Conservation (phyloP, 2,329 filamentous ascomycete species). For the Ceratocystis destructans region DNA sequence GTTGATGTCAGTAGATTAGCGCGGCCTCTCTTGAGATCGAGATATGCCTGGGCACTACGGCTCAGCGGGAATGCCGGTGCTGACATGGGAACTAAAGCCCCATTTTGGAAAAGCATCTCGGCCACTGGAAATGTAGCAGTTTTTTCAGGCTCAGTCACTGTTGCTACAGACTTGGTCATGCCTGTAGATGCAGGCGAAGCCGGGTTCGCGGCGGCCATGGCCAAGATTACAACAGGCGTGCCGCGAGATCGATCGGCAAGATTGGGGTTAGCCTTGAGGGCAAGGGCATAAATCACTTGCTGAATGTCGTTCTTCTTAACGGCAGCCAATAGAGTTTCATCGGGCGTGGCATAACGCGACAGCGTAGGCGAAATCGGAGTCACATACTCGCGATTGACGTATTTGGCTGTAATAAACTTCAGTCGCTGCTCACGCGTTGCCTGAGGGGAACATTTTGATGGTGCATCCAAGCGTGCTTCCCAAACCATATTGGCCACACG, state of each 20-base stretch:
- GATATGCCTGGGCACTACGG: slow-evolving; percentile 63
- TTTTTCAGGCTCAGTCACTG: slow-evolving; percentile 34
- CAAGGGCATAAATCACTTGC: slow-evolving; percentile 79
- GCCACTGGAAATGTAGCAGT: slow-evolving; percentile 69
- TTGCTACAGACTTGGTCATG: slow-evolving; percentile 26
- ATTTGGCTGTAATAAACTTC: slow-evolving; percentile 92
- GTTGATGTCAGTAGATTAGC: slow-evolving; percentile 32
- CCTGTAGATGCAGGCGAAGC: slow-evolving; percentile 50
- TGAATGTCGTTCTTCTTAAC: slow-evolving; percentile 96
- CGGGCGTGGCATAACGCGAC: slow-evolving; percentile 62
- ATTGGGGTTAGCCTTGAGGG: slow-evolving; percentile 77
- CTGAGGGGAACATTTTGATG: slow-evolving; percentile 57
- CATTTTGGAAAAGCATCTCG: slow-evolving; percentile 85
- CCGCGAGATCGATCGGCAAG: slow-evolving; percentile 70
- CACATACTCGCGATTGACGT: slow-evolving; percentile 71
- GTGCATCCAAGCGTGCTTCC: slow-evolving; percentile 70
- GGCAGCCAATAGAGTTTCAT: slow-evolving; percentile 79
- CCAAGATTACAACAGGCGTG: slow-evolving; percentile 80
- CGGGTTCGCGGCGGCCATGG: slow-evolving; percentile 82
- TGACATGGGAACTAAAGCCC: slow-evolving; percentile 66
- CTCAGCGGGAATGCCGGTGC: slow-evolving; percentile 75
- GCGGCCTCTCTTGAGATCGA: slow-evolving; percentile 59
- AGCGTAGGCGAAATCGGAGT: slow-evolving; percentile 62
- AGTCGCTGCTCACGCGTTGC: slow-evolving; percentile 80
- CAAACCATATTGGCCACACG: slow-evolving; percentile 92